Base-by-base conservation (phyloP, 306 rosid species). In the Cucumis cinereus region DNA sequence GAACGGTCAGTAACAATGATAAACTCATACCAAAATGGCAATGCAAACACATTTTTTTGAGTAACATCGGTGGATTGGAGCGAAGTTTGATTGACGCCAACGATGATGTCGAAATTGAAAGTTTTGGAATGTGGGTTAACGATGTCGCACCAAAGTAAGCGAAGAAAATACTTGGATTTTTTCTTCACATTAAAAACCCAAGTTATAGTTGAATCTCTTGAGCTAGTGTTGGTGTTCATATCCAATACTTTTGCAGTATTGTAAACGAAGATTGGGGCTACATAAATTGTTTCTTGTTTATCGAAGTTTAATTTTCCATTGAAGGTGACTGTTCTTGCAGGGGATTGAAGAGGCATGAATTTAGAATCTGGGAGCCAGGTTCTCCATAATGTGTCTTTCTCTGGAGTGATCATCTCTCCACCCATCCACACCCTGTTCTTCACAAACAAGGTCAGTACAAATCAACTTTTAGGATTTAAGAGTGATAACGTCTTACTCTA, bases 121-220 rank as follows among this genome's bases (percentile, higher is more conserved):
- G 28, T 0, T 2, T 45, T 49, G 11, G 11, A 10, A 2, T 0
- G 3, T 13, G 11, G 19, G 16, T 2, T 30, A 30, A 45, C 10
- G n/a, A 76, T 16, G 26, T 76, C 79, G 63, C 79, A 76, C 8
- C 19, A 76, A n/a, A 60, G 60, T 9, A 76, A 1, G 4, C 47
- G 72, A 43, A 57, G 14, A 33, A 59, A 76, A 35, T 76, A 60
- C 36, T n/a, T 61, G 23, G 73, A 26, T 33, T 30, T 61, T 60
- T 76, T 76, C 30, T 53, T 60, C 20, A 76, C 79, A 8, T 76
- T 59, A 54, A 76, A 61, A 24, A 47, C 49, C 79, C 79, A 76
- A 43, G 72, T 76, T 24, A 76, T 3, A 6, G 30, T 61, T 11
- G 73, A 19, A 28, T 60, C 33, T 28, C 2, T 13, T 58, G 61